Evolutionary conservation across 169 alveolate species (phyloP).

Genomic region (Plasmodium falciparum): DNA sequence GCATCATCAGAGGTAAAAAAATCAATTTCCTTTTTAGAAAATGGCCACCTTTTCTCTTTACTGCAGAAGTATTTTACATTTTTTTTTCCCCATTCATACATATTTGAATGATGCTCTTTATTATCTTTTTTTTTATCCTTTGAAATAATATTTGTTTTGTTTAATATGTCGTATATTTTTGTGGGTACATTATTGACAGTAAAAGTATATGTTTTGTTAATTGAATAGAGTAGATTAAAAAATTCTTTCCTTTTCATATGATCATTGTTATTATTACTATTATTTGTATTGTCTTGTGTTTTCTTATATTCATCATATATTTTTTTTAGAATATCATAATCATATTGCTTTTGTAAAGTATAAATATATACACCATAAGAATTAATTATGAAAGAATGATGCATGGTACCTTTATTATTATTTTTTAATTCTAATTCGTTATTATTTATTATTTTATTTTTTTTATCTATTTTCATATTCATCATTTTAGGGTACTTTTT

Average conservation of each 20-base stretch:
- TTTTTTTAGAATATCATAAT: slow-evolving; percentile 8
- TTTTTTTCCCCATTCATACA: not conserved
- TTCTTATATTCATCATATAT: slow-evolving; percentile 5
- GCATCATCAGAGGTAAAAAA: not conserved
- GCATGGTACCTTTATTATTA: not conserved
- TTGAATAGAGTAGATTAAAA: not conserved
- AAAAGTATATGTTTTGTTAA: slow-evolving; percentile 6
- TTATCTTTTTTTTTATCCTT: slow-evolving; percentile 2
- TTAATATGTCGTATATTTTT: slow-evolving; percentile 12
- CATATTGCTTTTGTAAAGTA: slow-evolving; percentile 17
- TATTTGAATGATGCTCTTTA: not conserved
- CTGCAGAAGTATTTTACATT: slow-evolving; percentile 13
- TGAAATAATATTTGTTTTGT: not conserved
- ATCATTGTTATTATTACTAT: not conserved
- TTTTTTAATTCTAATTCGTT: not conserved
- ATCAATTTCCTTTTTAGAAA: not conserved
- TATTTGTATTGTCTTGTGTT: not conserved
- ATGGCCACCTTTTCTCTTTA: slow-evolving; percentile 20
- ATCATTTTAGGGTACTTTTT: not conserved
- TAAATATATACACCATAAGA: not conserved
- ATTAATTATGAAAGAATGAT: slow-evolving; percentile 2
- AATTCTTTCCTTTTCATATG: slow-evolving; percentile 6
- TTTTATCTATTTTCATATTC: not conserved
- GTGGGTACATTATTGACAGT: slow-evolving; percentile 28
- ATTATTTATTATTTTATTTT: not conserved